A percentile compares a stretch with the other conserved stretches of the same genome.
These are phyloP conservation scores for Trypanosoma brucei DNA, from an alignment of 208 protist genomes.

Conservation along the genomic window DNA sequence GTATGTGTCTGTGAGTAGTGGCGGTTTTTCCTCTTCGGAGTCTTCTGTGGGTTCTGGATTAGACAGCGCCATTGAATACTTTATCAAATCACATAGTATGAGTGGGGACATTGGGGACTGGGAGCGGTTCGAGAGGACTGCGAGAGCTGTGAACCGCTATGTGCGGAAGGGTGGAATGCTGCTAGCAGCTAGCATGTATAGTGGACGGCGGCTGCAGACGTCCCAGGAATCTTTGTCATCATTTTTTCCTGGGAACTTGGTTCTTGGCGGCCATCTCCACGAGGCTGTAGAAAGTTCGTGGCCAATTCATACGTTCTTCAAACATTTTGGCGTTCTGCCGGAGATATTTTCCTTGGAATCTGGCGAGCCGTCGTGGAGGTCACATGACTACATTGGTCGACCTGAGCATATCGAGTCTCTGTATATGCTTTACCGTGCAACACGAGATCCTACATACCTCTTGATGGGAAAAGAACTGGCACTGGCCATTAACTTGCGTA, in stretches of 20 bases:
- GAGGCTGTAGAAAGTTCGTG: slow-evolving; percentile 39
- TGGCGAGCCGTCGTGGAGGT: not conserved
- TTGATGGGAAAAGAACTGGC: slow-evolving; percentile 65
- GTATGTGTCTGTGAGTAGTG: slow-evolving; percentile 34
- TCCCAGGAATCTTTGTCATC: slow-evolving; percentile 56
- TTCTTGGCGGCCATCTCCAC: slow-evolving; percentile 49
- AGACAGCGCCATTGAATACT: slow-evolving; percentile 88
- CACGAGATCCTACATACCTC: slow-evolving; percentile 53
- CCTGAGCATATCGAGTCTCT: slow-evolving; percentile 86
- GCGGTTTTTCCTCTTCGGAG: slow-evolving; percentile 18
- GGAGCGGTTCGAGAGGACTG: slow-evolving; percentile 42
- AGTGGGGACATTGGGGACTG: slow-evolving; percentile 44
- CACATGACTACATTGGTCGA: slow-evolving; percentile 59
- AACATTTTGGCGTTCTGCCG: slow-evolving; percentile 62
- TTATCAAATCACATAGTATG: slow-evolving; percentile 72
- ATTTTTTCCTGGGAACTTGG: slow-evolving; percentile 77
- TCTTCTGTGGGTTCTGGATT: slow-evolving; percentile 53
- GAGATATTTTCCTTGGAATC: slow-evolving; percentile 43
- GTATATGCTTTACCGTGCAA: slow-evolving; percentile 76
- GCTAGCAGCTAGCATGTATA: slow-evolving; percentile 44
- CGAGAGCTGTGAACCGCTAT: slow-evolving; percentile 21
- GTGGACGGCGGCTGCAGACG: slow-evolving; percentile 14
- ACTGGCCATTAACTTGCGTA: slow-evolving; percentile 42
- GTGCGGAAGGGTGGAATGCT: slow-evolving; percentile 42
- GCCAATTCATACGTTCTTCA: slow-evolving; percentile 62